phyloP scores from a whole-genome alignment of 1,284 basidiomycete genomes.

The Ganoderma resinaceum region DNA sequence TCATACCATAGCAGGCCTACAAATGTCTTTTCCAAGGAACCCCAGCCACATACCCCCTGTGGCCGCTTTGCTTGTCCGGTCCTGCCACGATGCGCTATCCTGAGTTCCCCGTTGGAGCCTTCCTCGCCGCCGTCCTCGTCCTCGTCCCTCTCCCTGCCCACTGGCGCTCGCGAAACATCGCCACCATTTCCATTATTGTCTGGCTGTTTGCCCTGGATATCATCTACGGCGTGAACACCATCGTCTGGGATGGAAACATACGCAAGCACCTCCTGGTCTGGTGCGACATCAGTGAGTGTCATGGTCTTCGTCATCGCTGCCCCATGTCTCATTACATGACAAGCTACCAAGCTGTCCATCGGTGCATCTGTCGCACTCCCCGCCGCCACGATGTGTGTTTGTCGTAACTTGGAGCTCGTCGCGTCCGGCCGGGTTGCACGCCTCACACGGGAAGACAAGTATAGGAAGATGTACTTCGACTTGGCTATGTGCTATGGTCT shows the following conservation, averaged over 20 bases:
- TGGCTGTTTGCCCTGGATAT: conserved; percentile 49
- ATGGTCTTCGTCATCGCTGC: background rate
- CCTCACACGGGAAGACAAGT: conserved; percentile 41
- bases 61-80: background rate
- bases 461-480: conserved; percentile 50
- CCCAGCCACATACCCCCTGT: background rate
- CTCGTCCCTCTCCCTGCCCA: conserved; percentile 38
- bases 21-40: conserved; percentile 5
- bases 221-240: conserved; percentile 45
- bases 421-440: conserved; percentile 47
- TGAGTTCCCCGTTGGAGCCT: conserved; percentile 12
- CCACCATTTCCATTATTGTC: conserved; percentile 47
- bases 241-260: conserved; percentile 48
- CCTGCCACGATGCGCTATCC: conserved; percentile 6
- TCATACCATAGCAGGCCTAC: conserved; percentile 1
- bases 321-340: background rate
- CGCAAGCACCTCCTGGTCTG: conserved; percentile 43
- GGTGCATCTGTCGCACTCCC: conserved; percentile 57
- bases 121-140: conserved; percentile 34
- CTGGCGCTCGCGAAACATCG: conserved; percentile 47
- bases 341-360: conserved; percentile 49
- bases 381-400: conserved; percentile 55
- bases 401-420: conserved; percentile 51
- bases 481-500: conserved; percentile 53
- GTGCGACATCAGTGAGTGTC: conserved; percentile 56